Evolutionary conservation across 2,329 filamentous ascomycete genomes (phyloP).

Genomic region (Calonectria ilicicola): DNA sequence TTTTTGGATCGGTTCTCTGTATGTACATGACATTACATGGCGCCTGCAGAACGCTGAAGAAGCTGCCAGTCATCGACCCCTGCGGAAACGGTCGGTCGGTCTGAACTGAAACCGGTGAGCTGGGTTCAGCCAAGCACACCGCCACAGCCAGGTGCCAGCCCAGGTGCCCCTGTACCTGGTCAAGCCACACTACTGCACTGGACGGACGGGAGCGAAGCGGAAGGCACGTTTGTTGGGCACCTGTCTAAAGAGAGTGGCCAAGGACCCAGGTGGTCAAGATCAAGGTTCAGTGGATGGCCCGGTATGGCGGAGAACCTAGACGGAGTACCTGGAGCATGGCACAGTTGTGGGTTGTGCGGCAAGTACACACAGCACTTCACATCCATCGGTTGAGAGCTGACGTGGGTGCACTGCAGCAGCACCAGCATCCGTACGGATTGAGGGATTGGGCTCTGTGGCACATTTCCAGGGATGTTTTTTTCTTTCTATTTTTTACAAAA

Average conservation of each 20-base stretch:
- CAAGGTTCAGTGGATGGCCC: background rate
- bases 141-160: background rate
- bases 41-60: slow-evolving; percentile 3
- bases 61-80: slow-evolving; percentile 5
- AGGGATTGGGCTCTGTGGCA: background rate
- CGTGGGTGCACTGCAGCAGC: slow-evolving; percentile 3
- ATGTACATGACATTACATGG: background rate
- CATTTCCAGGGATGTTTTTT: background rate
- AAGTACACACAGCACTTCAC: slow-evolving; percentile 13
- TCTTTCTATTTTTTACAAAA: background rate
- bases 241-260: background rate
- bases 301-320: too few species aligned
- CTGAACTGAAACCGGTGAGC: background rate
- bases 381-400: background rate
- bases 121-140: background rate
- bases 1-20: background rate
- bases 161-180: background rate
- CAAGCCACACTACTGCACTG: slow-evolving; percentile 5
- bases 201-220: background rate
- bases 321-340: background rate
- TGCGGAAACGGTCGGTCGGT: background rate
- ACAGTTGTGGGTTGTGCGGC: background rate
- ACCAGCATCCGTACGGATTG: background rate
- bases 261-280: too few species aligned
- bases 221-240: slow-evolving; percentile 13